Base-by-base conservation (phyloP, 2,329 filamentous ascomycete species). In the Penicillium janthinellum region DNA sequence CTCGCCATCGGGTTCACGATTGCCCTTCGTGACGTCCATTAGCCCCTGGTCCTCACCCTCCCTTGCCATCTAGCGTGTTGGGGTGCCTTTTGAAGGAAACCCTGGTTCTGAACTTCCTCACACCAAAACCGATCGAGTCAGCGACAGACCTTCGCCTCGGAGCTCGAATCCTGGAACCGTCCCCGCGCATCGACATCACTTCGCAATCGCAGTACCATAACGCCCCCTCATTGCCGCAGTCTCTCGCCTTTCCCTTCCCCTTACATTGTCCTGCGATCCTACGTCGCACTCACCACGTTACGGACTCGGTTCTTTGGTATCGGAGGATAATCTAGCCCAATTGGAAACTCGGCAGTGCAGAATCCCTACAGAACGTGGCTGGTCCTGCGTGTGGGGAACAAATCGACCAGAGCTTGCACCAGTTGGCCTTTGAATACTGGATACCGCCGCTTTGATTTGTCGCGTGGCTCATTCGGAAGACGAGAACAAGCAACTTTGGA, bases 361-460 rank as follows among this genome's bases (percentile, higher is more conserved):
- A 58, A 66, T 64, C 65, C 35, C n/a, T 35, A 56, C 64, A 64
- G 60, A 66, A 63, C 67, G 64, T 64, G 59, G 61, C 62, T 57
- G 55, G 41, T 49, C 54, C 57, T 57, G 54, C 55, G 60, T 63
- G 66, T 64, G 66, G 67, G 63, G 66, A 67, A 67, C 52, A 38
- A 54, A 62, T 20, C 58, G 51, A 62, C 56, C 58, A 58, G 65
- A 65, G 56, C 60, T 57, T 56, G 50, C 41, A 61, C 53, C 53
- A 47, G 48, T 42, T 48, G 50, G 57, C 45, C 50, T 47, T 61
- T 49, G 45, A 38, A 51, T 22, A 22, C 22, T 22, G 22, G 22
- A 28, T 57, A 54, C 54, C 15, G 38, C 34, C 49, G 45, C 22
- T 34, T 31, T 59, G 15, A 60, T 61, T 63, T 44, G 60, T 52